Evolutionary conservation across 495 filamentous ascomycete species (phyloP).

Genomic region (Clavariopsis aquatica): DNA sequence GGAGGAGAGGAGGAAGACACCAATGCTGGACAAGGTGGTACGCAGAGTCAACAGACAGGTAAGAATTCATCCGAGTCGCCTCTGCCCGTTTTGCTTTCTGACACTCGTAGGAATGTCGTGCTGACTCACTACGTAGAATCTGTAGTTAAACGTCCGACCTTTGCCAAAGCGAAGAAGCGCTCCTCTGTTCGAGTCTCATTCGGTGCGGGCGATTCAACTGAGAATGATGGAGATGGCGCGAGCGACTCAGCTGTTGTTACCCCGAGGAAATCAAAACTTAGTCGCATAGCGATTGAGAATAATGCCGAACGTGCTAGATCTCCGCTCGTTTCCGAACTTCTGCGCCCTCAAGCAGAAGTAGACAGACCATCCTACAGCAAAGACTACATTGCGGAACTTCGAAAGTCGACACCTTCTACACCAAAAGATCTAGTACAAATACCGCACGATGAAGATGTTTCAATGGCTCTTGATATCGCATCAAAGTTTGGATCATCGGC

Average conservation of each 20-base stretch:
- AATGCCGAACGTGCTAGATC: constrained; percentile 60
- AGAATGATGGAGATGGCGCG: constrained; percentile 54
- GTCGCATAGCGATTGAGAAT: constrained; percentile 69
- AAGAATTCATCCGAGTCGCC: not conserved
- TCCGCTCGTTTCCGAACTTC: constrained; percentile 50
- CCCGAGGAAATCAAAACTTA: constrained; percentile 70
- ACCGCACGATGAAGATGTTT: constrained; percentile 45
- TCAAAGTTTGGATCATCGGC: constrained; percentile 62
- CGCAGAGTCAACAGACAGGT: constrained; percentile 22
- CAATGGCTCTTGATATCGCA: constrained; percentile 66
- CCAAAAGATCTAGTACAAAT: constrained; percentile 57
- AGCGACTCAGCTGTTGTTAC: constrained; percentile 61
- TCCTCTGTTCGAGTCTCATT: constrained; percentile 72
- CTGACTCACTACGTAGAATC: constrained; percentile 32
- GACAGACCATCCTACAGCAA: constrained; percentile 82
- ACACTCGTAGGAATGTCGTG: constrained; percentile 28
- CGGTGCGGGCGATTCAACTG: constrained; percentile 60
- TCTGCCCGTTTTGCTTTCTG: constrained; percentile 29
- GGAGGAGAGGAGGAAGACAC: constrained; percentile 52
- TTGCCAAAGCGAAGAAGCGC: constrained; percentile 35
- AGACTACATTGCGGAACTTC: constrained; percentile 82
- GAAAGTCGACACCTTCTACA: constrained; percentile 76
- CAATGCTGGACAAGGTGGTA: constrained; percentile 9
- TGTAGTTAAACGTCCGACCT: constrained; percentile 35
- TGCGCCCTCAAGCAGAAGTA: constrained; percentile 59